These are phyloP conservation scores for Aspergillus neotritici DNA, from an alignment of 2,329 filamentous ascomycete species.

Conservation along the genomic window DNA sequence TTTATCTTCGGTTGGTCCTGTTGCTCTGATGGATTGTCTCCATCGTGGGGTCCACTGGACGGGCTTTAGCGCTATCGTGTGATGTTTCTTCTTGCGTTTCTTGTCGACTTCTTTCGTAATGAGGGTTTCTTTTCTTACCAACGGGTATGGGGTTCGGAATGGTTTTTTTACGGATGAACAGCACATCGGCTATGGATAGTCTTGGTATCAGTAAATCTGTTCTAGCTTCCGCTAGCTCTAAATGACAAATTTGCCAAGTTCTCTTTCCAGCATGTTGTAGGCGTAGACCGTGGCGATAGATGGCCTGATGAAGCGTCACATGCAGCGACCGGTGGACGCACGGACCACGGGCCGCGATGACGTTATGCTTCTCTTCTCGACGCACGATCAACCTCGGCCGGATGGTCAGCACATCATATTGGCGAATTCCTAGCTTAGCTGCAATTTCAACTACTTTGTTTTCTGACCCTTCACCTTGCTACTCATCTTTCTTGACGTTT, in stretches of 20 bases:
- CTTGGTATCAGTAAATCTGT: too few species aligned
- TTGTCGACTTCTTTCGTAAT: slow-evolving; percentile 9
- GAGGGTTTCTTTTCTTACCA: slow-evolving; percentile 10
- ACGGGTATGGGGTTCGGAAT: slow-evolving; percentile 12
- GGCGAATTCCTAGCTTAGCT: too few species aligned
- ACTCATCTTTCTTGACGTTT: too few species aligned
- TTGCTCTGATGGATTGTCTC: not conserved
- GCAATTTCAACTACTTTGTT: too few species aligned
- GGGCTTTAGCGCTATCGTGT: not conserved
- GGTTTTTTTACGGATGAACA: slow-evolving; percentile 5
- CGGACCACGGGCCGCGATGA: not conserved
- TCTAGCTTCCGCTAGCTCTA: too few species aligned
- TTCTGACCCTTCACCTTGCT: too few species aligned
- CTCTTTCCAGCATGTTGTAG: too few species aligned
- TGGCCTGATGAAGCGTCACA: too few species aligned
- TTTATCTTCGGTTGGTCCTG: not conserved
- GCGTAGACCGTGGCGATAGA: too few species aligned
- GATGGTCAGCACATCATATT: too few species aligned
- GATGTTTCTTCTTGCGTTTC: not conserved
- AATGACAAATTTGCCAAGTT: too few species aligned
- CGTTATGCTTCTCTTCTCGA: not conserved
- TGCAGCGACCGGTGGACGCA: not conserved
- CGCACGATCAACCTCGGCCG: not conserved
- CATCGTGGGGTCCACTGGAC: not conserved
- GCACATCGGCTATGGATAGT: not conserved